These are phyloP conservation scores for Barnettozyma hawaiiensis DNA, from an alignment of 1,139 yeast genomes.

Conservation along the genomic window DNA sequence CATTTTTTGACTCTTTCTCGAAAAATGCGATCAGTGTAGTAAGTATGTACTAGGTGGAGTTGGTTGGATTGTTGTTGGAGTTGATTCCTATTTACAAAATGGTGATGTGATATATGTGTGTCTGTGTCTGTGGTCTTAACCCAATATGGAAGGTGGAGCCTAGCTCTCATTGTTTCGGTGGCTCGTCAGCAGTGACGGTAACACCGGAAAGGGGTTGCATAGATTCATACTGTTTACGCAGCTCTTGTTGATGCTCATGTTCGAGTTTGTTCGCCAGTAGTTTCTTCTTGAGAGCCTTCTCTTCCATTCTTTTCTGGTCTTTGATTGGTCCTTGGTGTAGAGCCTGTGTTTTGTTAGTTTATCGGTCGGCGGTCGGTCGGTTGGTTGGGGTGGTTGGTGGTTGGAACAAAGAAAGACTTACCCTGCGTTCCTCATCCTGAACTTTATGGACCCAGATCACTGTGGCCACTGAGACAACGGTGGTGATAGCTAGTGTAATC, in stretches of 20 bases:
- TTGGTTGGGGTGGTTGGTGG: too few relatives aligned
- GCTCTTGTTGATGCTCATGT: constrained; percentile 67
- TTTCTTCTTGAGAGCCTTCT: constrained; percentile 29
- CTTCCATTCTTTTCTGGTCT: constrained; percentile 50
- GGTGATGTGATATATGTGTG: too few relatives aligned
- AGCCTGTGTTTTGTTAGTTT: constrained; percentile 32
- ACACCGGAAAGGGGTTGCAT: constrained; percentile 63
- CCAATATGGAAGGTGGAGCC: background rate
- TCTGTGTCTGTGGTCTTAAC: too few relatives aligned
- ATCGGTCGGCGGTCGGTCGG: too few relatives aligned
- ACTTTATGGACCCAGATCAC: constrained; percentile 63
- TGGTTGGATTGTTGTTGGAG: too few relatives aligned
- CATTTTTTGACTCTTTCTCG: background rate
- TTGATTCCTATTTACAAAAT: background rate
- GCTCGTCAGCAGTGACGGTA: constrained; percentile 24
- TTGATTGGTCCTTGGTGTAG: constrained; percentile 76
- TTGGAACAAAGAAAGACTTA: constrained; percentile 8
- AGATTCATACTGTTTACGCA: constrained; percentile 55
- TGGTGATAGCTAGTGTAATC: constrained; percentile 58
- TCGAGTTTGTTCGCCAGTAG: constrained; percentile 58
- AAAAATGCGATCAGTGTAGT: background rate
- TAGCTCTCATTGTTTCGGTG: background rate
- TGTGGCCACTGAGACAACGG: constrained; percentile 49
- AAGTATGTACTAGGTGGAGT: too few relatives aligned
- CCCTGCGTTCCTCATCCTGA: constrained; percentile 58